Percentiles rank a stretch among this genome's conserved stretches.
Conservation (phyloP, 2,329 filamentous ascomycete genomes). For the Penicillium decumbens region DNA sequence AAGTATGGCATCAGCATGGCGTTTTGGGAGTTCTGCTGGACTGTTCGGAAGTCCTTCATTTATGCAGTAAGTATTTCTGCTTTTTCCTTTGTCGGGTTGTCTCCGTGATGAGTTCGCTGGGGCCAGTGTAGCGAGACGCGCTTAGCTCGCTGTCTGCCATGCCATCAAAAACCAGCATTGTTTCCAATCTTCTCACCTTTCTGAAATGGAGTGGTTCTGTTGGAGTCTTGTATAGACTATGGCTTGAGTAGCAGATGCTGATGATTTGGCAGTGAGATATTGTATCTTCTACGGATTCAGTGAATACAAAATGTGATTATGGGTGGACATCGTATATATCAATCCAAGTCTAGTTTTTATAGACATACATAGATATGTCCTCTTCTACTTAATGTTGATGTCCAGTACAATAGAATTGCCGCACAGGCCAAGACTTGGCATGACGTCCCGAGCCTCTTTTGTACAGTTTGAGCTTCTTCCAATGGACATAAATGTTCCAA, state of each 20-base stretch:
- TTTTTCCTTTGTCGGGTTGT: slow-evolving; percentile 2
- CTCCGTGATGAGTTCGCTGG: slow-evolving; percentile 50
- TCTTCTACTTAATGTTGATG: not conserved
- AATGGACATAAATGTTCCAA: not conserved
- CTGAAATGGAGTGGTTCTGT: slow-evolving; percentile 41
- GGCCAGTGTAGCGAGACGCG: slow-evolving; percentile 48
- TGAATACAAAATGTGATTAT: not conserved
- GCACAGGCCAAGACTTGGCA: slow-evolving; percentile 35
- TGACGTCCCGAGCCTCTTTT: slow-evolving; percentile 21
- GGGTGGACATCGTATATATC: not conserved
- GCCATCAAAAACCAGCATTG: slow-evolving; percentile 61
- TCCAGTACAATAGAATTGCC: slow-evolving; percentile 1
- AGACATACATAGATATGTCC: not conserved
- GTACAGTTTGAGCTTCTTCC: not conserved
- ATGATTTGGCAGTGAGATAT: slow-evolving; percentile 6
- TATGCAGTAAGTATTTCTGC: slow-evolving; percentile 20
- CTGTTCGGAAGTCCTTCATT: slow-evolving; percentile 4
- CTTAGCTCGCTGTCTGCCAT: slow-evolving; percentile 38
- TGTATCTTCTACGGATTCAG: not conserved
- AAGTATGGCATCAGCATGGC: slow-evolving; percentile 25
- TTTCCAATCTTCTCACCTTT: slow-evolving; percentile 60
- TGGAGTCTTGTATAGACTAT: not conserved
- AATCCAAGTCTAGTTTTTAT: not conserved
- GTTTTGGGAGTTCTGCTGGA: slow-evolving; percentile 25
- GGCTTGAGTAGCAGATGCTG: slow-evolving; percentile 1